A percentile compares a stretch with the other conserved stretches of the same genome.
Evolutionary conservation across 2,329 filamentous ascomycete genomes (phyloP).

Genomic region (Fusarium papillatum): DNA sequence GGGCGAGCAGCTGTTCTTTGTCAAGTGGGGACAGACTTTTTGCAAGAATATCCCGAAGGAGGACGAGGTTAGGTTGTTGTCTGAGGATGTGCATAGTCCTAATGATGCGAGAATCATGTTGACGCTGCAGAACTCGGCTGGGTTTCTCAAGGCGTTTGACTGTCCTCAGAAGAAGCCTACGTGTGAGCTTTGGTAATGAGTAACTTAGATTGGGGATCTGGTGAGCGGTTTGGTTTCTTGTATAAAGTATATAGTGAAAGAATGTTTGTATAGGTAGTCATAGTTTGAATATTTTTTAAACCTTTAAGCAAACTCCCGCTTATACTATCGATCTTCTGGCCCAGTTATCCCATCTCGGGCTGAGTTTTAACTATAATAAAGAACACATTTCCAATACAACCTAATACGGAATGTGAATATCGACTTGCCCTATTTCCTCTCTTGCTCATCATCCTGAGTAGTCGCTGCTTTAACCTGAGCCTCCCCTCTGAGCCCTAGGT

Average conservation of each 20-base stretch:
- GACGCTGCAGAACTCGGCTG: conserved; percentile 75
- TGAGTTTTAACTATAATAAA: too few species aligned
- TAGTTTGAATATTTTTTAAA: background rate
- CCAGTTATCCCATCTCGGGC: too few species aligned
- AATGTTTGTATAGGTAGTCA: background rate
- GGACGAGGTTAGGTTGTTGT: conserved; percentile 68
- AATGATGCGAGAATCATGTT: conserved; percentile 72
- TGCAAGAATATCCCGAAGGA: conserved; percentile 75
- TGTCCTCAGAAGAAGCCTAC: conserved; percentile 75
- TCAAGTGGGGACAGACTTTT: conserved; percentile 75
- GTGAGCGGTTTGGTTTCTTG: background rate
- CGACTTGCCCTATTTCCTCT: too few species aligned
- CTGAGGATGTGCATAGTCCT: conserved; percentile 76
- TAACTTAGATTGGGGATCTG: background rate
- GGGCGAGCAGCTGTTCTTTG: conserved; percentile 79
- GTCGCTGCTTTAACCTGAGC: too few species aligned
- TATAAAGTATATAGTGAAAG: background rate
- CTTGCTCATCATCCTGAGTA: too few species aligned
- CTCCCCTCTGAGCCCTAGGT: too few species aligned
- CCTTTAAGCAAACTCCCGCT: background rate
- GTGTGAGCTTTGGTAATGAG: conserved; percentile 76
- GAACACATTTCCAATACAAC: too few species aligned
- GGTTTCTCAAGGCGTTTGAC: conserved; percentile 76
- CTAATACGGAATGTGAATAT: too few species aligned
- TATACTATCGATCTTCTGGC: too few species aligned